Base-by-base conservation (phyloP, 257 asterid species). In the Euphrasia confusa region DNA sequence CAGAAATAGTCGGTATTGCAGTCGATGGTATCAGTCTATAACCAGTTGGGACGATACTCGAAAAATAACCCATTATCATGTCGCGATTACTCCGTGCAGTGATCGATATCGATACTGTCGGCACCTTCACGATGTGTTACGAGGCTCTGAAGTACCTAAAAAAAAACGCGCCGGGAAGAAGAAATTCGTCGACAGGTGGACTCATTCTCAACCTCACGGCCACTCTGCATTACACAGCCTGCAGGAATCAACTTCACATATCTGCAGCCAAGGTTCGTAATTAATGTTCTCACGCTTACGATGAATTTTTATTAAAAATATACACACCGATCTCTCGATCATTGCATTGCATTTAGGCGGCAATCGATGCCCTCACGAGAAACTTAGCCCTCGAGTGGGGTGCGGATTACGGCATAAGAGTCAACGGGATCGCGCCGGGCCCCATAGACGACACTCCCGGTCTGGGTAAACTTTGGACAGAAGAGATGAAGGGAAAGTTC, bases 331-430 rank as follows among this genome's bases (percentile, higher is more conserved):
- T 7, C 40, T 13, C 53, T 33, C 24, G 24, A 21, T 21, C 24
- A 21, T 21, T 21, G 24, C 24, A 32, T 66, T 55, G 33, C 56
- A 12, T 67, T 12, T 77, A 90, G 96, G 96, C 96, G 52, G 96
- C 89, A 39, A 71, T 90, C 73, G 96, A 90, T 76, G 71, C 97
- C 58, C 74, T 87, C 15, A 90, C 96, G 12, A 83, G 95, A 76
- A 83, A 74, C 66, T 77, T 90, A 65, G 96, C 97, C 33, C 80
- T 90, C 65, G 97, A 87, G 78, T 87, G 96, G 97, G 97, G 97
- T 28, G 77, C 90, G 0, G 95, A 90, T 64, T 81, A 87, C 72
- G 95, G 84, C 61, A 78, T 90, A 48, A 77, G 95, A 54, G 95
- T 90, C 27, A 90, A 87, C 15, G 96, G 96, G 58, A 83, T 90